A percentile compares a stretch with the other conserved stretches of the same genome.
Conservation (phyloP, 2,329 filamentous ascomycete genomes). For the Trichoderma endophyticum region DNA sequence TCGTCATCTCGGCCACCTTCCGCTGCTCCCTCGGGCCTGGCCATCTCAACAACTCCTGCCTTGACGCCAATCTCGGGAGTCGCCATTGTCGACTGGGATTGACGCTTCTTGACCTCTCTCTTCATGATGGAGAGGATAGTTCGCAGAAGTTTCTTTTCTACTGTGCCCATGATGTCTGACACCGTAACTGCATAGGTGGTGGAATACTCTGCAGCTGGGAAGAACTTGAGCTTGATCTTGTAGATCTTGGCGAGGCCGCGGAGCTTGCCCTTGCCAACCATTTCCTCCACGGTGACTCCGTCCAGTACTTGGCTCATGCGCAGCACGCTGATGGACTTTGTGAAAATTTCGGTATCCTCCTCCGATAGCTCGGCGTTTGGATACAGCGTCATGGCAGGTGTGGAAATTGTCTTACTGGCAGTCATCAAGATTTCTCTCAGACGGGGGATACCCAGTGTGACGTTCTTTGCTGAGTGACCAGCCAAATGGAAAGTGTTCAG, state of each 20-base stretch:
- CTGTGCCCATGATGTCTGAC: constrained; percentile 70
- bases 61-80: constrained; percentile 68
- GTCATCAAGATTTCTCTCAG: constrained; percentile 98
- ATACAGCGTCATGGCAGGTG: constrained; percentile 82
- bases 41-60: constrained; percentile 52
- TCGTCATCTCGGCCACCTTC: constrained; percentile 46
- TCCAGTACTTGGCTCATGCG: constrained; percentile 82
- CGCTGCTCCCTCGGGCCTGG: constrained; percentile 34
- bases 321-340: constrained; percentile 86
- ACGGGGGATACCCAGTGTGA: constrained; percentile 96
- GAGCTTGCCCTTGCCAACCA: constrained; percentile 66
- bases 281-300: constrained; percentile 75
- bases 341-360: constrained; percentile 71
- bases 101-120: constrained; percentile 81
- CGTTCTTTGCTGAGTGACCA: constrained; percentile 96
- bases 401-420: constrained; percentile 82
- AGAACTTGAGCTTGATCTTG: constrained; percentile 77
- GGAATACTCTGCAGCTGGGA: constrained; percentile 77
- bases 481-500: constrained; percentile 99
- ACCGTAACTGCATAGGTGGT: constrained; percentile 80
- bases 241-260: constrained; percentile 78
- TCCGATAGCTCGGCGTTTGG: constrained; percentile 69
- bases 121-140: constrained; percentile 67
- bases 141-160: constrained; percentile 78
- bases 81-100: constrained; percentile 61